Base-by-base conservation (phyloP, 2,329 filamentous ascomycete species). In the Fusarium xylarioides region DNA sequence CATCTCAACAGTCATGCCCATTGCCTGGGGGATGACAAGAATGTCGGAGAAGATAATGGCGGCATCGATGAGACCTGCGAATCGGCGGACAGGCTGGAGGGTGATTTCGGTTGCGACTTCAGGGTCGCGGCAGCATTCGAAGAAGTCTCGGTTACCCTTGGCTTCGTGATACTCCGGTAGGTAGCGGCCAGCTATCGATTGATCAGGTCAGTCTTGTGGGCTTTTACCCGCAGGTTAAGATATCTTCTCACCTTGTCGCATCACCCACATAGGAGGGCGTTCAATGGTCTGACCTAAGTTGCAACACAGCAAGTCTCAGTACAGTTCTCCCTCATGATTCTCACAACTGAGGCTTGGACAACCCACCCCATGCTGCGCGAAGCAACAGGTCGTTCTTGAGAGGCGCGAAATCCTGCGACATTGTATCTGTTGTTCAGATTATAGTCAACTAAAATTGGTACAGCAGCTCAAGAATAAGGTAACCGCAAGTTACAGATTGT, bases 31-130 rank as follows among this genome's bases (percentile, higher is more conserved):
- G 71, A 99, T 95, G 50, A 99, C 96, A 42, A 99, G 90, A 74
- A 99, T 99, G 81, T 99, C 96, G 63, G 94, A 97, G 87, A 99
- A 99, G 82, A 99, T 99, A 79, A 99, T 99, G 68, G 96, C 95
- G 34, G 95, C 95, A 82, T 99, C 96, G 77, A 99, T 90, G 70
- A 99, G 91, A 47, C 95, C 95, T 46, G 89, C 91, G 81, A 91
- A 99, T 59, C 96, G 94, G 77, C 98, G 95, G 78, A 99, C 91
- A 59, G 96, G 96, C 83, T 99, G 96, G 34, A 99, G 89, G 11
- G 96, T 99, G 77, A 99, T 86, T 43, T 93, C 97, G 37, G 95
- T 98, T 56, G 96, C 94, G 73, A 98, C 91, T 82, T 98, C 95
- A 63, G 96, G 94, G 79, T 91, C 90, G 62, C 96, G 95, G 83